Conservation (phyloP, 345 rosid genomes). For the Salix viminalis region DNA sequence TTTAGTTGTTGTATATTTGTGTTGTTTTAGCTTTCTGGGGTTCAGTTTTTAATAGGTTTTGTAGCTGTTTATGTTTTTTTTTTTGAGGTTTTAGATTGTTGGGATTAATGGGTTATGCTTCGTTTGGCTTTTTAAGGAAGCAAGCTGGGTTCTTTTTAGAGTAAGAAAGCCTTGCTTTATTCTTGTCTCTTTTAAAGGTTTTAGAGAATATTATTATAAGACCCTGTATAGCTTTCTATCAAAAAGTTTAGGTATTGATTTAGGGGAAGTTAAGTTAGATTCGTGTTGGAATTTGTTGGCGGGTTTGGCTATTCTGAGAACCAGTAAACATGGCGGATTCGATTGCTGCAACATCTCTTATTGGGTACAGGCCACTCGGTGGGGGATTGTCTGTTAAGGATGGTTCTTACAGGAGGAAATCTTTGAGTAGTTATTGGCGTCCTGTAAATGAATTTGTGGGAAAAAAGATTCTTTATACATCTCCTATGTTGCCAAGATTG, state of each 20-base stretch:
- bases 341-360: constrained; percentile 55
- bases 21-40: constrained; percentile 27
- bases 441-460: constrained; percentile 33
- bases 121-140: constrained; percentile 25
- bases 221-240: constrained; percentile 26
- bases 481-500: constrained; percentile 32
- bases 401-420: constrained; percentile 32
- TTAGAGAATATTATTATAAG: constrained; percentile 6
- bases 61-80: constrained; percentile 11
- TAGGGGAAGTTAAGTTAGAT: not conserved
- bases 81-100: constrained; percentile 19
- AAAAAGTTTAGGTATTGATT: not conserved
- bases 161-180: not conserved
- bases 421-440: constrained; percentile 26
- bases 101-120: constrained; percentile 29
- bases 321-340: constrained; percentile 63
- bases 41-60: constrained; percentile 12
- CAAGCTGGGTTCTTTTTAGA: not conserved
- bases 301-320: constrained; percentile 13
- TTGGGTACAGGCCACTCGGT: constrained; percentile 48
- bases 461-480: constrained; percentile 28
- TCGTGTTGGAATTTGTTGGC: constrained; percentile 9
- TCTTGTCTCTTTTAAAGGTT: not conserved
- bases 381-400: constrained; percentile 38
- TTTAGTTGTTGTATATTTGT: constrained; percentile 13